Evolutionary conservation across 495 filamentous ascomycete species (phyloP).

Genomic region (Trichoderma parareesei): DNA sequence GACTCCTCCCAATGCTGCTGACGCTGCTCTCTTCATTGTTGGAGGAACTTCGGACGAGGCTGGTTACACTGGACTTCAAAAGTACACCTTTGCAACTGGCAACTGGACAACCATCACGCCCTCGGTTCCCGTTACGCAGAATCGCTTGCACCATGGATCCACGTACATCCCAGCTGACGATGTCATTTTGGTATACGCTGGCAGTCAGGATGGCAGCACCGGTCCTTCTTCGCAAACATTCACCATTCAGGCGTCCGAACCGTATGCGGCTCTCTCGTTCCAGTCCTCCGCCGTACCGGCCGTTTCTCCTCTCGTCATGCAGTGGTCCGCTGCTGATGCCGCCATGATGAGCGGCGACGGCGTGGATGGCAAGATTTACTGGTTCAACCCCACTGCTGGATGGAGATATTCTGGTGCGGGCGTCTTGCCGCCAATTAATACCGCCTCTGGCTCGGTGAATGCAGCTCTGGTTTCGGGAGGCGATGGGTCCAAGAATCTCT

Average conservation of each 20-base stretch:
- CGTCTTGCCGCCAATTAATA: conserved; percentile 49
- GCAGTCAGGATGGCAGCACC: conserved; percentile 49
- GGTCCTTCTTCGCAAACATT: conserved; percentile 66
- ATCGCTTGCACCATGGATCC: conserved; percentile 66
- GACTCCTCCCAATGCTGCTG: conserved; percentile 41
- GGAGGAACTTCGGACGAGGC: conserved; percentile 55
- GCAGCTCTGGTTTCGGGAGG: conserved; percentile 57
- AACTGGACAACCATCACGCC: conserved; percentile 66
- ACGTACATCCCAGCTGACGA: conserved; percentile 63
- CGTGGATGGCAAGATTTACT: conserved; percentile 58
- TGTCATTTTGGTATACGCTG: conserved; percentile 75
- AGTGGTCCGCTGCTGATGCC: conserved; percentile 65
- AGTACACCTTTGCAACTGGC: conserved; percentile 66
- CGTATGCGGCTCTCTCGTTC: conserved; percentile 45
- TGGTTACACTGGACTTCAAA: conserved; percentile 72
- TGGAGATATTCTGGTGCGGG: conserved; percentile 60
- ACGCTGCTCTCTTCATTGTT: conserved; percentile 70
- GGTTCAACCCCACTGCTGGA: conserved; percentile 41
- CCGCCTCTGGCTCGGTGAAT: conserved; percentile 43
- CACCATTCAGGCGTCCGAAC: conserved; percentile 52
- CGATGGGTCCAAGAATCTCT: conserved; percentile 76
- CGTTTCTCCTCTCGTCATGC: conserved; percentile 60
- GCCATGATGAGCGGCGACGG: conserved; percentile 68
- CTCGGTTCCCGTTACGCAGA: conserved; percentile 46
- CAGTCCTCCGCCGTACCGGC: conserved; percentile 51